A percentile compares a stretch with the other conserved stretches of the same genome.
Evolutionary conservation across 2,329 filamentous ascomycete genomes (phyloP).

Genomic region (Neopestalotiopsis sp.): DNA sequence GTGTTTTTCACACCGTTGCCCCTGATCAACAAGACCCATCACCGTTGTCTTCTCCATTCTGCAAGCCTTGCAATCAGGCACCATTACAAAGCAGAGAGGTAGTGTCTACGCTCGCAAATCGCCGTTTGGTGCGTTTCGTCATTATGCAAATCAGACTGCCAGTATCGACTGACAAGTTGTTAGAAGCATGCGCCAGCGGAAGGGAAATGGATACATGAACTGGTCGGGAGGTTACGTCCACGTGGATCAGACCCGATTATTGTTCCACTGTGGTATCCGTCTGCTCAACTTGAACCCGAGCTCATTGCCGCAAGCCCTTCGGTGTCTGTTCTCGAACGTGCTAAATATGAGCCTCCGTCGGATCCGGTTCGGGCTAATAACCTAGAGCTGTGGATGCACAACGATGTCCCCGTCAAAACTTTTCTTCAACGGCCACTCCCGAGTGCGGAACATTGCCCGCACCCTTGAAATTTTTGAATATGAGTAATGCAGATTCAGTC

Average conservation of each 20-base stretch:
- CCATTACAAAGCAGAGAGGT: not conserved
- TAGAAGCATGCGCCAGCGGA: not conserved
- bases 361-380: slow-evolving; percentile 9
- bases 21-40: slow-evolving; percentile 3
- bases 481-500: not conserved
- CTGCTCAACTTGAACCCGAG: not conserved
- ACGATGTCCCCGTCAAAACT: not conserved
- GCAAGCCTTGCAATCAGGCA: not conserved
- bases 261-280: slow-evolving; percentile 7
- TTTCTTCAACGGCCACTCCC: slow-evolving; percentile 1
- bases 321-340: slow-evolving; percentile 4
- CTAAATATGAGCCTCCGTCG: slow-evolving; percentile 9
- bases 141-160: not conserved
- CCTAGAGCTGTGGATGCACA: not conserved
- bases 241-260: not conserved
- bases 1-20: not conserved
- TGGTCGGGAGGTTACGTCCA: not conserved
- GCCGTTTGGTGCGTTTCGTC: not conserved
- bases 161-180: not conserved
- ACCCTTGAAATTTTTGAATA: not conserved
- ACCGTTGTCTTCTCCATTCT: slow-evolving; percentile 1
- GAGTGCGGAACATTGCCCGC: slow-evolving; percentile 7
- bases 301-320: not conserved
- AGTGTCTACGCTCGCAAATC: too few species aligned
- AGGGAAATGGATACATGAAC: not conserved